Base-by-base conservation (phyloP, 345 rosid genomes). In the Gossypium rotundifolium region DNA sequence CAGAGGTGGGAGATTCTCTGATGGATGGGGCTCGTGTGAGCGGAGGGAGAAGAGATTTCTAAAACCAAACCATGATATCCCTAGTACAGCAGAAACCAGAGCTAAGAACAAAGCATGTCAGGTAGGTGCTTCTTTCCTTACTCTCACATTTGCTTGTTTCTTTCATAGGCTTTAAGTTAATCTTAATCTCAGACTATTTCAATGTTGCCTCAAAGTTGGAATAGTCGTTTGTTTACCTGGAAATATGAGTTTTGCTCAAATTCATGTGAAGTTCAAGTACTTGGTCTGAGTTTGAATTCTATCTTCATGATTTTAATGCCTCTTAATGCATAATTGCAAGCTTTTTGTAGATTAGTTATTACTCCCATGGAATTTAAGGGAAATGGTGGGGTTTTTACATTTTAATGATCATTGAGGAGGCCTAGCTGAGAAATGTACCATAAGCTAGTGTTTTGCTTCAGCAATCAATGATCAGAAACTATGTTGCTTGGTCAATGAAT, bases 1-100 rank as follows among this genome's bases (percentile, higher is more conserved):
- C 52, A 74, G 76, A n/a, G 76, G 76, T 74, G 76, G 96, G 44
- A 87, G 97, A 81, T 93, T 88, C 63, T 88, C 96, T 59, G 97
- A 95, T 70, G 98, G 99, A 61, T 90, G 99, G 99, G 97, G 98
- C 40, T 95, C 99, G 8, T 95, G 94, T 77, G 98, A 95, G 62
- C 85, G 90, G 67, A 89, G 90, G 29, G 97, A 91, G 86, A 93
- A 93, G 87, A 89, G 87, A 76, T 93, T 93, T 81, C 57, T 72
- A 12, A 90, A 91, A 81, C 98, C 98, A 71, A 95, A 93, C 85
- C 91, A 93, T 44, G 99, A 91, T 71, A 86, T 93, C 33, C 99
- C 97, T 5, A 90, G 93, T 70, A 93, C 98, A 5, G 98, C 97
- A 38, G 98, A 95, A 82, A 95, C 99, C 17, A 87, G 98, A 83